Evolutionary conservation across 768 basidiomycete species (phyloP).

Genomic region (Psilocybe cubensis): DNA sequence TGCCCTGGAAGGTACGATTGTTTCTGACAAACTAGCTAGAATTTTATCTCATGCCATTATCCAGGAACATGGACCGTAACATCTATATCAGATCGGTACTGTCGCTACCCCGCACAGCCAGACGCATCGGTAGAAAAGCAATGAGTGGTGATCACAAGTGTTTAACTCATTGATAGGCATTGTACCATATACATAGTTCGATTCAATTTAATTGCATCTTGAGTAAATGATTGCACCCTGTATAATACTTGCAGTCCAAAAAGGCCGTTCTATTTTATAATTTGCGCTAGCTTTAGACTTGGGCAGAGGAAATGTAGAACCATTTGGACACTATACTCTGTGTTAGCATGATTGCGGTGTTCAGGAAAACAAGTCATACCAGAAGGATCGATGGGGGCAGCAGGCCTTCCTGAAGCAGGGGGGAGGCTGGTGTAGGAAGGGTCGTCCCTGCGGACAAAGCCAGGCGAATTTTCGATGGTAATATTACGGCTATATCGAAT

Average conservation of each 20-base stretch:
- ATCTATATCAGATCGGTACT: constrained; percentile 87
- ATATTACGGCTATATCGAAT: constrained; percentile 69
- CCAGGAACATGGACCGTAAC: constrained; percentile 91
- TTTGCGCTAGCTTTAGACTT: constrained; percentile 49
- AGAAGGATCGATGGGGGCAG: constrained; percentile 89
- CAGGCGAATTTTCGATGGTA: constrained; percentile 75
- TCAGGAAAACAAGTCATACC: constrained; percentile 51
- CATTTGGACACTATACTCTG: constrained; percentile 74
- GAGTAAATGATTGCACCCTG: neutral
- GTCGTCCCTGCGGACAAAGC: constrained; percentile 65
- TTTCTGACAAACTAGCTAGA: neutral
- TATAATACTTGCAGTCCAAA: neutral
- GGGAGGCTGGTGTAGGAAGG: constrained; percentile 69
- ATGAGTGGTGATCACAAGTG: constrained; percentile 9
- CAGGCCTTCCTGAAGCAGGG: constrained; percentile 77
- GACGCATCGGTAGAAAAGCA: constrained; percentile 44
- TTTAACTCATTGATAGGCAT: constrained; percentile 16
- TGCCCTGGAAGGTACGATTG: constrained; percentile 75
- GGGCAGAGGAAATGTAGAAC: constrained; percentile 94
- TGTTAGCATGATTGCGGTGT: neutral
- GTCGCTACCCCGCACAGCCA: constrained; percentile 79
- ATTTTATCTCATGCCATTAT: neutral
- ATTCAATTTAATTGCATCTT: constrained; percentile 7
- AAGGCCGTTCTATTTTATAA: neutral
- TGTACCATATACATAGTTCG: constrained; percentile 25